Evolutionary conservation across 1,139 yeast genomes (phyloP), one percentile per base, ranked within the genome.

Genomic region (Yamadazyma taylorii): DNA sequence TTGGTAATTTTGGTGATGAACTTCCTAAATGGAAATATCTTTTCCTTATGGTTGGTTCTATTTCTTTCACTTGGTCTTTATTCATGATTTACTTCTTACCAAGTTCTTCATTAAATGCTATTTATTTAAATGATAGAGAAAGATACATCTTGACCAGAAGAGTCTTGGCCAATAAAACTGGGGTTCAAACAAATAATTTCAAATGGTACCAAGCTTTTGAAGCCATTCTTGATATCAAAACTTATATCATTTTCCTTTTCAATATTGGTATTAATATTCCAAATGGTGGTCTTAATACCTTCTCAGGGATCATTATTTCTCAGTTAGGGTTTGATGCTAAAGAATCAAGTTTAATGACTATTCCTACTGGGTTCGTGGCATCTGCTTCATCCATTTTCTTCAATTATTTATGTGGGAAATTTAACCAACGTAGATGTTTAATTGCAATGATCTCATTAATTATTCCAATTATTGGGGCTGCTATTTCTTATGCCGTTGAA

Each of bases 251-350:
- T 24, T 56, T 62, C 32, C 41, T 67, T 11, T 53, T 64, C 58
- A 50, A 70, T 46, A 36, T 69, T 46, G 52, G 65, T 50, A 53
- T 52, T 34, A 63, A 62, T 45, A 53, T 66, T 40, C 63, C 66
- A 23, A 68, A 70, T 34, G 75, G 75, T 39, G 70, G 75, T 3
- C 58, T 72, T 26, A 63, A 69, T 31, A 66, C 69, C 13, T 73
- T 70, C 46, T 45, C 53, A 3, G 52, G 55, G 13, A 46, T 53
- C 30, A 51, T 55, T 29, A 43, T 55, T 32, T 37, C 43, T 17
- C 43, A 44, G 11, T 42, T 56, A 15, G 55, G 56, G 4, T 55
- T 51, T 37, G 37, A 43, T 30, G 30, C 60, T n/a, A 51, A 45
- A 40, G 40, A 52, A 32, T 46, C 58, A 4, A 49, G 57, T 11